Base-by-base conservation (phyloP, 2,329 filamentous ascomycete genomes). In the Sclerotinia subarctica region DNA sequence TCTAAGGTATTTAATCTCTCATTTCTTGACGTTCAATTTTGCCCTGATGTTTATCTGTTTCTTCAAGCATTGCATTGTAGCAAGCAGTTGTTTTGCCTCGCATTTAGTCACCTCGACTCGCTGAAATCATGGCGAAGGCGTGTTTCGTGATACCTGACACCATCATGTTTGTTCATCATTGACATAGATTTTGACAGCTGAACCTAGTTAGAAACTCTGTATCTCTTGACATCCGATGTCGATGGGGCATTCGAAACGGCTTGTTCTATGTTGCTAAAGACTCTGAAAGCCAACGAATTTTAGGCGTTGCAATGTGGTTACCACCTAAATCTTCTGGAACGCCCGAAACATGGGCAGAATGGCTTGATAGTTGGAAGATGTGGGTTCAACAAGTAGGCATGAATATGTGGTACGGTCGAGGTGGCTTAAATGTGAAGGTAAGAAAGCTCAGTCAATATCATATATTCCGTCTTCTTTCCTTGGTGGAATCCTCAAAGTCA, bases 241-340 rank as follows among this genome's bases (percentile, higher is more conserved):
- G 81, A 71, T 92, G 89, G 86, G 89, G 90, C 35, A 90, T 92
- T 76, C 82, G 84, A 64, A 87, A 90, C 75, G 88, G 85, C 64
- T 83, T 90, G 49, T 90, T 92, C 79, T 85, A 90, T 72, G 87
- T 92, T 69, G 88, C 88, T 13, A 90, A 88, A 77, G 86, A 90
- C 73, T 79, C 82, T 44, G 69, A 72, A 42, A 78, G 75, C 63
- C 79, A 81, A 52, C 83, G 84, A 68, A 83, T 92, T 47, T 82
- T 92, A 38, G 90, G 90, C 13, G 87, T 91, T 32, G 86, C 88
- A 68, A 91, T 90, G 85, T 93, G 90, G 90, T 80, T 91, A 65
- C 83, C 83, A 0, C 90, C 90, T 0, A 81, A 81, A 19, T 79
- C 79, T 0, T 76, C 80, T 0, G 79, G 77, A 5, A 75, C 82